Base-by-base conservation (phyloP, 805 yeast species). In the Pichia californica region DNA sequence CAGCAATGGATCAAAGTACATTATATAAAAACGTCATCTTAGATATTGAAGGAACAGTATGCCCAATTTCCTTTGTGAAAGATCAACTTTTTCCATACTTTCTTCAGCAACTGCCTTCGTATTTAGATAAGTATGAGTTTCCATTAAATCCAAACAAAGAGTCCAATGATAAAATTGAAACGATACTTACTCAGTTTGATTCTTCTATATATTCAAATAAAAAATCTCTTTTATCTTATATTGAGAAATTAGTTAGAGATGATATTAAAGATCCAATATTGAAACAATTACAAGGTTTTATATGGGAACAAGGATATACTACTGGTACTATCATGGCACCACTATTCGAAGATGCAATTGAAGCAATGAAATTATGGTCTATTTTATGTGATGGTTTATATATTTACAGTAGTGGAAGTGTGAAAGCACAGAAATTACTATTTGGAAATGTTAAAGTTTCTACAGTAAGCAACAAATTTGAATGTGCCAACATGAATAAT, bases 41-140 rank as follows among this genome's bases (percentile, higher is more conserved):
- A 6, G 95, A 87, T 52, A 87, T 88, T 29, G 98, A 89, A 58
- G 98, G 98, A 15, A 89, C 97, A 0, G 79, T 89, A 26, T 89
- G 97, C 57, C 89, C 96, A 3, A 88, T 89, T 18, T 73, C 89
- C 1, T 89, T 89, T 57, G 98, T 89, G 33, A 83, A 84, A 53
- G 88, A 85, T 25, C 69, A 67, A 2, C 64, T 89, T 28, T 83
- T 79, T 62, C 96, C 96, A 0, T 88, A 76, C 57, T 89, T 93
- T 50, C 58, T 81, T 3, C 41, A 58, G 4, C 62, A 73, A 48
- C 53, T 80, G 20, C 79, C 85, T 31, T 9, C 55, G 1, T 45
- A 70, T 15, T 53, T 78, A 36, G 41, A 52, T 2, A 43, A 51
- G 8, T 56, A 53, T 36, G 20, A 50, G 5, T 71, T 56, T 45